These are phyloP conservation scores for Prunus armeniaca DNA, from an alignment of 306 rosid genomes.

Conservation along the genomic window DNA sequence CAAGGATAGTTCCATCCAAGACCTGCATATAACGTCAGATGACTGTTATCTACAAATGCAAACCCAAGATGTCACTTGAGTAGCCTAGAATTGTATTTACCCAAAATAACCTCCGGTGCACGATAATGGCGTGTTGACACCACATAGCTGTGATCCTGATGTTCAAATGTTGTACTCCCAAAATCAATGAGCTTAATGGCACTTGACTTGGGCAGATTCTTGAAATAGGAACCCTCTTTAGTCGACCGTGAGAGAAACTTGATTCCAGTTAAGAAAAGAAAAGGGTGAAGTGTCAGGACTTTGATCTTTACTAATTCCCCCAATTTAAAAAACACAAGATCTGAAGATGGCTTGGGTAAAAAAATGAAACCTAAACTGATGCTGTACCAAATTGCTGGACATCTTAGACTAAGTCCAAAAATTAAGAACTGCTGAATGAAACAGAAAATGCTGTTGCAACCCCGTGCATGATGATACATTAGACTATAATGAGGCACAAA, in stretches of 20 bases:
- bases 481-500: not conserved
- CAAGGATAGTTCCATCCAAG: slow-evolving; percentile 92
- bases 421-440: not conserved
- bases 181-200: slow-evolving; percentile 84
- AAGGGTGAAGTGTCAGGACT: not conserved
- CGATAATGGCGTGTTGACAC: slow-evolving; percentile 88
- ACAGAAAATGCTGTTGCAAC: not conserved
- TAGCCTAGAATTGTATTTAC: slow-evolving; percentile 33
- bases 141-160: slow-evolving; percentile 76
- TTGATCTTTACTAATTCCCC: slow-evolving; percentile 5
- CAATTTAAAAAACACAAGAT: not conserved
- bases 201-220: slow-evolving; percentile 74
- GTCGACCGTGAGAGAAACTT: slow-evolving; percentile 58
- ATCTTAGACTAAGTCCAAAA: not conserved
- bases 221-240: slow-evolving; percentile 69
- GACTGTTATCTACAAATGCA: slow-evolving; percentile 6
- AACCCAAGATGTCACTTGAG: not conserved
- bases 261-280: slow-evolving; percentile 22
- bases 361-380: not conserved
- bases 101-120: slow-evolving; percentile 81
- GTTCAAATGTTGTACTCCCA: slow-evolving; percentile 79
- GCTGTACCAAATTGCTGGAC: not conserved
- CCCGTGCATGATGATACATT: not conserved
- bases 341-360: not conserved
- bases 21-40: slow-evolving; percentile 44